These are phyloP conservation scores for Populus nigra DNA, from an alignment of 345 rosid species.

Conservation along the genomic window DNA sequence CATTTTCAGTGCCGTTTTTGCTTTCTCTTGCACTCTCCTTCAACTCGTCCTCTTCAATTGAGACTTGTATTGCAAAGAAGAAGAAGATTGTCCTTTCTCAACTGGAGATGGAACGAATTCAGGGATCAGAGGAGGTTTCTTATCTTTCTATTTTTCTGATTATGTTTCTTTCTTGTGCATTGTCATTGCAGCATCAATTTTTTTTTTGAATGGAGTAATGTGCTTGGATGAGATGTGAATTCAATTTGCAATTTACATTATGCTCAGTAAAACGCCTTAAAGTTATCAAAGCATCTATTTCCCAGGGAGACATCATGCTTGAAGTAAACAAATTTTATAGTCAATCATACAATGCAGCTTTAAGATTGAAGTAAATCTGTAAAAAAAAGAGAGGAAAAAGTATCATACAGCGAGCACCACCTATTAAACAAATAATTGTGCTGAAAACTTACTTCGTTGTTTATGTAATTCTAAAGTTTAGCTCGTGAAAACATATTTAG, in stretches of 20 bases:
- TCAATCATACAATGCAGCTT: background rate
- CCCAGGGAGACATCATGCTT: background rate
- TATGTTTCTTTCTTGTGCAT: background rate
- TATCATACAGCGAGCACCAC: background rate
- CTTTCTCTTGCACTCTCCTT: conserved; percentile 89
- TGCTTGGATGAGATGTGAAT: background rate
- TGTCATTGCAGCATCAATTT: background rate
- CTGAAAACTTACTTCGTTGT: background rate
- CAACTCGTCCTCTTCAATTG: conserved; percentile 95
- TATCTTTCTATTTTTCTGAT: conserved; percentile 18
- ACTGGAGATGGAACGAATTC: conserved; percentile 86
- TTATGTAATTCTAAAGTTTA: background rate
- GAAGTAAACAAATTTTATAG: background rate
- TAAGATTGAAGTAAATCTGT: background rate
- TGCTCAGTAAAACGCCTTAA: background rate
- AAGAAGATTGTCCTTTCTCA: conserved; percentile 83
- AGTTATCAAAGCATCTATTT: background rate
- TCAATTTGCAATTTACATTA: background rate
- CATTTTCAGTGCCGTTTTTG: conserved; percentile 88
- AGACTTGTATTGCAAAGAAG: conserved; percentile 82
- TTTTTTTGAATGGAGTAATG: background rate
- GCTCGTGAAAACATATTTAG: background rate
- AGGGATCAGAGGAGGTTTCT: conserved; percentile 82
- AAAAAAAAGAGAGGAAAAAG: background rate
- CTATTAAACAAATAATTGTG: background rate